These are phyloP conservation scores for Colletotrichum phormii DNA, from an alignment of 2,329 filamentous ascomycete species.

Conservation along the genomic window DNA sequence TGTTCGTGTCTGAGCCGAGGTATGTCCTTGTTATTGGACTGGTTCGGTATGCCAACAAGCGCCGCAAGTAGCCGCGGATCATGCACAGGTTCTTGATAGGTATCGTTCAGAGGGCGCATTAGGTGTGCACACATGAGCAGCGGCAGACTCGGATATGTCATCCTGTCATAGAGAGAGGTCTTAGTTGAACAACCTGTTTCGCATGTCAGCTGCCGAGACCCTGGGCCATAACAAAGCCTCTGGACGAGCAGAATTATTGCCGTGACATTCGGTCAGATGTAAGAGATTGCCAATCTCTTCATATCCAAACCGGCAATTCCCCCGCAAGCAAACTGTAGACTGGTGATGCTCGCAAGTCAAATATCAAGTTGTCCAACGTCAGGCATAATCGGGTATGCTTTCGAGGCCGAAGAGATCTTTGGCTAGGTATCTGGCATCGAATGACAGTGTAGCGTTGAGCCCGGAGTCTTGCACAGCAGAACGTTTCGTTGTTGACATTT, in stretches of 20 bases:
- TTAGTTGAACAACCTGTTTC: background rate
- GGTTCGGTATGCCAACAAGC: background rate
- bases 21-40: background rate
- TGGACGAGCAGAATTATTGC: background rate
- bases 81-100: background rate
- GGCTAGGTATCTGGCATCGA: background rate
- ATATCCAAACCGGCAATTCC: slow-evolving; percentile 6
- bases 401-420: background rate
- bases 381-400: background rate
- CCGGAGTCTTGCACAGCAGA: background rate
- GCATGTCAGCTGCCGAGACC: background rate
- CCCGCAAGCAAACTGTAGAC: background rate
- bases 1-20: background rate
- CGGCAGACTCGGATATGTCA: background rate
- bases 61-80: background rate
- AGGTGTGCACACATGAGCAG: background rate
- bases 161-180: background rate
- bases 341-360: background rate
- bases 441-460: background rate
- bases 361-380: background rate
- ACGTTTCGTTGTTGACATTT: background rate
- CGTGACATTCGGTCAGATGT: background rate
- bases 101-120: background rate
- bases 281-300: slow-evolving; percentile 23
- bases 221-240: background rate